Conservation (phyloP, 2,329 filamentous ascomycete genomes). For the Trichoderma lentiforme region DNA sequence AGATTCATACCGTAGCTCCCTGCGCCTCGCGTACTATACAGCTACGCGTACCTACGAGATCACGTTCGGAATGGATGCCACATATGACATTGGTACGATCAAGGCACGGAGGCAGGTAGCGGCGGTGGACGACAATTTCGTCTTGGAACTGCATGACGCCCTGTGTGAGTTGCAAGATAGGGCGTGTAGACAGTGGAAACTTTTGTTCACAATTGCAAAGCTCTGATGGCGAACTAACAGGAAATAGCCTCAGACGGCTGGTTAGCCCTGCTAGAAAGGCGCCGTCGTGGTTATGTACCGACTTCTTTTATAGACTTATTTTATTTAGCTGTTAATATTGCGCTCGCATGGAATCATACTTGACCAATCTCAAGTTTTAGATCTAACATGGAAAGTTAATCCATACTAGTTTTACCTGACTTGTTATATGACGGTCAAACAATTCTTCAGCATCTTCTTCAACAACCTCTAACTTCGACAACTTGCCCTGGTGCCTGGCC, state of each 20-base stretch:
- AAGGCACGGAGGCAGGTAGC: neutral
- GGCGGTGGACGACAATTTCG: neutral
- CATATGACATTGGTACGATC: neutral
- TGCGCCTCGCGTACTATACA: neutral
- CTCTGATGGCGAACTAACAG: neutral
- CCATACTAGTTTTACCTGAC: neutral
- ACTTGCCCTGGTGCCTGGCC: neutral
- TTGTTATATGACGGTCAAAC: neutral
- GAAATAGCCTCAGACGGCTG: neutral
- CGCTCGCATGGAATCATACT: neutral
- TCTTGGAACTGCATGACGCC: neutral
- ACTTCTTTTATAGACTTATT: neutral
- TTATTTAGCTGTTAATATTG: neutral
- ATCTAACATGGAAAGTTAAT: neutral
- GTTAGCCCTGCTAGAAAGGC: neutral
- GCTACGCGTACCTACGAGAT: neutral
- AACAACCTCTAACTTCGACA: neutral
- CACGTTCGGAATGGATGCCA: neutral
- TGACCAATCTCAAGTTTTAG: neutral
- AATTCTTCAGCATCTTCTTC: neutral
- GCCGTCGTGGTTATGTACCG: neutral
- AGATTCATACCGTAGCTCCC: neutral
- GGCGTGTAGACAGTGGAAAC: neutral
- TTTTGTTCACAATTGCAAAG: neutral
- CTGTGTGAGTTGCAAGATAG: neutral